phyloP scores from a whole-genome alignment of 2,329 filamentous ascomycete species.

The Colletotrichum navitas region DNA sequence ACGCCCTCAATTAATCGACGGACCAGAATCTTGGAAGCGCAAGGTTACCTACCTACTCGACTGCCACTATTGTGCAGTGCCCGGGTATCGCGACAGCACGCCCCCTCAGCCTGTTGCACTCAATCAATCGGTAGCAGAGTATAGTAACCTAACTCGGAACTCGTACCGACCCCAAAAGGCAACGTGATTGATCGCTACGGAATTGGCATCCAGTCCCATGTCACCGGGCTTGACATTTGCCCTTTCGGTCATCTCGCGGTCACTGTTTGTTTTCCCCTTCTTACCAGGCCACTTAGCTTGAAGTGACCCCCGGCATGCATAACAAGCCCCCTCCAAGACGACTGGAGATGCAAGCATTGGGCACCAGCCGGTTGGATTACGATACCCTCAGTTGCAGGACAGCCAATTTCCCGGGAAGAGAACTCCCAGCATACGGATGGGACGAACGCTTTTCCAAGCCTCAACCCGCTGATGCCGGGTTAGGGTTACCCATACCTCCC shows the following conservation, averaged over 20 bases:
- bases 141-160: neutral
- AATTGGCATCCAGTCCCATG: neutral
- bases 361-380: constrained; percentile 11
- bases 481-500: constrained; percentile 33
- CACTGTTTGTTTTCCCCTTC: neutral
- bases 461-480: neutral
- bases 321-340: constrained; percentile 8
- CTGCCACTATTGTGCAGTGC: neutral
- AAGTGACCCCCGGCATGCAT: constrained; percentile 15
- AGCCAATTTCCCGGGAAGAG: constrained; percentile 32
- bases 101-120: constrained; percentile 1
- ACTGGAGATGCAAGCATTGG: constrained; percentile 5
- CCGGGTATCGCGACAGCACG: neutral
- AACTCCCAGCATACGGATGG: constrained; percentile 29
- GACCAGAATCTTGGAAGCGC: neutral
- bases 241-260: neutral
- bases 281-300: constrained; percentile 1
- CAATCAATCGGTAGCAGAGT: constrained; percentile 1
- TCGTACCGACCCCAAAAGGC: neutral
- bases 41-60: neutral
- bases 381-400: constrained; percentile 25
- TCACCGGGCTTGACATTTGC: neutral
- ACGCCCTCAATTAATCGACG: neutral
- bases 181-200: neutral
- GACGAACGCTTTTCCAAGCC: constrained; percentile 26